A percentile compares a stretch with the other conserved stretches of the same genome.
Conservation (phyloP, 768 basidiomycete genomes). For the Mycena olivaceomarginata region DNA sequence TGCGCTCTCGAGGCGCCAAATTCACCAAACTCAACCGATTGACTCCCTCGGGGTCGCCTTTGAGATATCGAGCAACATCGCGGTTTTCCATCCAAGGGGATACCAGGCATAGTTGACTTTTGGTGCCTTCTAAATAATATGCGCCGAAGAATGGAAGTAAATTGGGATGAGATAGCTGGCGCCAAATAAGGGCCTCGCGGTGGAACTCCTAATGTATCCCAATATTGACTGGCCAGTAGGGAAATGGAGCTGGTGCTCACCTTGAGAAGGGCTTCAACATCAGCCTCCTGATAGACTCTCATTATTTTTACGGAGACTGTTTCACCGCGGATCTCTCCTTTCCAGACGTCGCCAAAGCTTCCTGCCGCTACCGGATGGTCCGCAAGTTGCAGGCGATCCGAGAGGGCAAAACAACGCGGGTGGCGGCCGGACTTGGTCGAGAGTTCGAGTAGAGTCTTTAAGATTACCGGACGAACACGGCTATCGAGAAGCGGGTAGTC, state of each 20-base stretch:
- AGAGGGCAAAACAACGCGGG: conserved; percentile 38
- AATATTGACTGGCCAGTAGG: too few species aligned
- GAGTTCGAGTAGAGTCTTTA: conserved; percentile 39
- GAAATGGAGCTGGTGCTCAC: not conserved
- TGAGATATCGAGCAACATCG: conserved; percentile 54
- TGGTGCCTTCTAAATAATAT: conserved; percentile 41
- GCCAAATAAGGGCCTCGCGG: conserved; percentile 51
- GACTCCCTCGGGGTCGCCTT: conserved; percentile 43
- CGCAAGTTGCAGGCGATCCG: conserved; percentile 32
- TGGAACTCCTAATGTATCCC: conserved; percentile 39
- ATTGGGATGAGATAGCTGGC: conserved; percentile 55
- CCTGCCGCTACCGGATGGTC: conserved; percentile 33
- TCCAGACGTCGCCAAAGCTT: conserved; percentile 43
- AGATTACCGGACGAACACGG: conserved; percentile 36
- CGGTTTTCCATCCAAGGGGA: conserved; percentile 63
- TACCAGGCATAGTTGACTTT: conserved; percentile 52
- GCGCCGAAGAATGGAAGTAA: conserved; percentile 56
- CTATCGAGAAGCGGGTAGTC: conserved; percentile 42
- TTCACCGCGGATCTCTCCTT: conserved; percentile 33
- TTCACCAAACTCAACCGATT: conserved; percentile 57
- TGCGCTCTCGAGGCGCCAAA: not conserved
- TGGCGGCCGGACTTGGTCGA: conserved; percentile 27
- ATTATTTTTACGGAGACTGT: conserved; percentile 42
- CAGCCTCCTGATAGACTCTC: conserved; percentile 40
- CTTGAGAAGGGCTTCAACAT: conserved; percentile 36